Percentiles rank a stretch among this genome's conserved stretches.
Conservation (phyloP, 768 basidiomycete species). For the Trichaptum fuscoviolaceum region DNA sequence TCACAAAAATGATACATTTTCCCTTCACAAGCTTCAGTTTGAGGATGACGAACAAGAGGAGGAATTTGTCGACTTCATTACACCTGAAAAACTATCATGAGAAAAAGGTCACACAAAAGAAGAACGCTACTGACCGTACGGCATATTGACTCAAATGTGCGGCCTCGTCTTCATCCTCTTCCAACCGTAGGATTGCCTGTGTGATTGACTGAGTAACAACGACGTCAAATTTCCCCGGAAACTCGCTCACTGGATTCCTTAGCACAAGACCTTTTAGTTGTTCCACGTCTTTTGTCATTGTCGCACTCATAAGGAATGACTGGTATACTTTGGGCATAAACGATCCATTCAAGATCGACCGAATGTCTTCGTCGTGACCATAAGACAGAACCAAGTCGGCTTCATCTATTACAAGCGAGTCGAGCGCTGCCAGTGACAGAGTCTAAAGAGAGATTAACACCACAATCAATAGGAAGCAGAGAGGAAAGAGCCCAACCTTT, state of each 20-base stretch:
- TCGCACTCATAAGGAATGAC: constrained; percentile 95
- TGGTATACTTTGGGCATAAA: constrained; percentile 81
- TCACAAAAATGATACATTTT: constrained; percentile 95
- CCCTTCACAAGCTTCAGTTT: constrained; percentile 95
- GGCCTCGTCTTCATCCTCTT: constrained; percentile 81
- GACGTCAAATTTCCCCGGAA: neutral
- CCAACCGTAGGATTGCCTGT: constrained; percentile 80
- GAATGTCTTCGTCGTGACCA: constrained; percentile 89
- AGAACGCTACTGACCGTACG: constrained; percentile 49
- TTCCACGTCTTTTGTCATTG: constrained; percentile 95
- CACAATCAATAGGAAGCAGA: neutral
- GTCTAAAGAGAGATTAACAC: constrained; percentile 34
- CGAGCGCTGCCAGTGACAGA: constrained; percentile 59
- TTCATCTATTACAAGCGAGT: constrained; percentile 93
- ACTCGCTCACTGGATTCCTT: constrained; percentile 69
- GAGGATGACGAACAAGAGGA: constrained; percentile 91
- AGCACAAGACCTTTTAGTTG: constrained; percentile 82
- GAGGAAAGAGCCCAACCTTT: constrained; percentile 39
- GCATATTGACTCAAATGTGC: constrained; percentile 81
- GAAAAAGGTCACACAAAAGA: neutral
- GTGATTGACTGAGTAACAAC: neutral
- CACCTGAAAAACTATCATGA: constrained; percentile 41
- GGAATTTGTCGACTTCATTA: constrained; percentile 95
- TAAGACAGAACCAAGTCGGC: constrained; percentile 96
- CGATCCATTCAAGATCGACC: constrained; percentile 54